Evolutionary conservation across 2,329 filamentous ascomycete genomes (phyloP).

Genomic region (Botrytis porri): DNA sequence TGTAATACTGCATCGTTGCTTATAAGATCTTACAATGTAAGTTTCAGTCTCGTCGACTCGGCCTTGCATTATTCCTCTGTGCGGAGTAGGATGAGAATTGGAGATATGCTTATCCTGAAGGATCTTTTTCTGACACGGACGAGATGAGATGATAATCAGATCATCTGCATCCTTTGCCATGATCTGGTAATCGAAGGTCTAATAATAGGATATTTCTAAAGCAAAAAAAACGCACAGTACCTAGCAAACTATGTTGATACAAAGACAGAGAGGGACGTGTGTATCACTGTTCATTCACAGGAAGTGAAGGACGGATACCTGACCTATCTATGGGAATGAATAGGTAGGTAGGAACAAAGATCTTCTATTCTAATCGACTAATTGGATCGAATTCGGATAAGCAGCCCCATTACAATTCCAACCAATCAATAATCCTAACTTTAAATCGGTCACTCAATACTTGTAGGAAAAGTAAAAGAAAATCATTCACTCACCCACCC

Average conservation of each 20-base stretch:
- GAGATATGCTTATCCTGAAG: conserved; percentile 1
- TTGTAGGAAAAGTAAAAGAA: too few species aligned
- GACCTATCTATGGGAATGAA: background rate
- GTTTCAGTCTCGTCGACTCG: background rate
- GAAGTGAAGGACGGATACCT: background rate
- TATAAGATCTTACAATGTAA: conserved; percentile 1
- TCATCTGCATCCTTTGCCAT: background rate
- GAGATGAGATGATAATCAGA: background rate
- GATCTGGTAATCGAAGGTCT: background rate
- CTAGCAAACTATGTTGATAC: background rate
- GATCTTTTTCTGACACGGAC: background rate
- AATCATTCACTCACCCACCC: too few species aligned
- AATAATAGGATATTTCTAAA: background rate
- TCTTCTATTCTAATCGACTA: background rate
- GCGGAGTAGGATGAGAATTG: background rate
- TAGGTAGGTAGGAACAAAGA: background rate
- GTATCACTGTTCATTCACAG: background rate
- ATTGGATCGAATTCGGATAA: background rate
- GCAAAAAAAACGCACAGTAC: background rate
- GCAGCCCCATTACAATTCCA: too few species aligned
- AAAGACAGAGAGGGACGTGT: background rate
- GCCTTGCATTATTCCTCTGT: background rate
- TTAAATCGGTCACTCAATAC: background rate
- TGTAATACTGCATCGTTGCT: background rate
- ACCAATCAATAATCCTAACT: background rate